Base-by-base conservation (phyloP, 2,329 filamentous ascomycete genomes). In the Epichloe uncinata region DNA sequence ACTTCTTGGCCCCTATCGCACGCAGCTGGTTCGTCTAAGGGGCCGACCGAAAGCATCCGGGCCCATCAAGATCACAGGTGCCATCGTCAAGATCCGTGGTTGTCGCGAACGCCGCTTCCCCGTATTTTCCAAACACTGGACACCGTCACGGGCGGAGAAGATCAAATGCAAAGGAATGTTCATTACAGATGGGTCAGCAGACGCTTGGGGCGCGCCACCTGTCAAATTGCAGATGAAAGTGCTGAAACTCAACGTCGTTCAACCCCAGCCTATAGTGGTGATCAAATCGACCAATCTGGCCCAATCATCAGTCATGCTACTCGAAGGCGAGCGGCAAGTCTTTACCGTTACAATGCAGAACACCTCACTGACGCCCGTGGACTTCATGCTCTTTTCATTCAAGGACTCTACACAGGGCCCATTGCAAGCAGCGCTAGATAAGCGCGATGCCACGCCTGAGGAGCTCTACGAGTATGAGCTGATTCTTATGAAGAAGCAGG, bases 381-480 rank as follows among this genome's bases (percentile, higher is more conserved):
- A 95, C 61, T 83, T 97, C 50, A 70, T 96, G 36, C 74, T 93
- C 26, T 88, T 96, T 52, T 90, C 87, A 0, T 95, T 95, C 63
- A 83, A 89, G 57, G 89, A 96, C 67, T 94, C 89, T 1, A 90
- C 88, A 0, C 87, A 88, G 54, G 77, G 75, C 6, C 81, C 86
- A 8, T 72, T 95, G 15, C 86, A 91, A 58, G 73, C 81, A 36
- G 86, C 87, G 0, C 72, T 95, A 43, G 76, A 72, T 48, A 88
- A 82, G 59, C 85, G 87, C 60, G 86, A 94, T 58, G 78, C 90
- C 2, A 79, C 84, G 9, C 78, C 85, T 0, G 79, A 83, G 2
- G 89, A 95, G 60, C 69, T 93, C 5, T 90, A 95, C 61, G 90
- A 96, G 62, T 80, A 91, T 51, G 89, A 95, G 62, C 72, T 88